Evolutionary conservation across 306 rosid species (phyloP), one percentile per base, ranked within the genome.

Genomic region (Dalbergia cultrata): DNA sequence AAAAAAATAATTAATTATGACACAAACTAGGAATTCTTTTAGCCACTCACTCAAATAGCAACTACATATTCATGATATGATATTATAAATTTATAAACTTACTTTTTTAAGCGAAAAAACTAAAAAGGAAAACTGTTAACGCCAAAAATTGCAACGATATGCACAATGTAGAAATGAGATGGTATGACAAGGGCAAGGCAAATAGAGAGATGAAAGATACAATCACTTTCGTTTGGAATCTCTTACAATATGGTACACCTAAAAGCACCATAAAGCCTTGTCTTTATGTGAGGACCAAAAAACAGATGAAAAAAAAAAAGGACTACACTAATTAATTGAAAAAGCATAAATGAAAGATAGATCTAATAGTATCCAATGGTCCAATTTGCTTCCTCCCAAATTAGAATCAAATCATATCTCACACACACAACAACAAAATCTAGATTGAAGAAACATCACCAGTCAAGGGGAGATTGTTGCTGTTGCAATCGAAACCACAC

Each of bases 381-480:
- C 58, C 18, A 76, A 61, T 61, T 12, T 14, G 22, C 11, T 4
- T 4, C 13, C 1, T 53, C 19, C 19, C 19, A 6, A 54, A 17
- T 8, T n/a, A 54, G 16, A 70, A n/a, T 62, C 10, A 58, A 68
- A 82, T 17, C 11, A 67, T 3, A 1, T 5, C 7, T 13, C 5
- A 49, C 9, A 14, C 16, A 22, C 26, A 26, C 31, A 26, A 26
- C 31, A 26, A 26, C 5, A 9, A 58, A 78, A 2, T 14, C 65
- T 72, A 83, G 73, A 73, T 67, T 0, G 77, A 74, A 50, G 86
- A 78, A 74, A 83, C 76, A 11, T 70, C 74, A 83, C 83, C 86
- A 41, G 65, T 71, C 49, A 57, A 13, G 17, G 6, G 31, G 3
- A 58, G 41, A 1, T 4, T 5, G 14, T 56, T 35, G 75, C 3